Base-by-base conservation (phyloP, 768 basidiomycete genomes). In the Rhizopogon salebrosus region DNA sequence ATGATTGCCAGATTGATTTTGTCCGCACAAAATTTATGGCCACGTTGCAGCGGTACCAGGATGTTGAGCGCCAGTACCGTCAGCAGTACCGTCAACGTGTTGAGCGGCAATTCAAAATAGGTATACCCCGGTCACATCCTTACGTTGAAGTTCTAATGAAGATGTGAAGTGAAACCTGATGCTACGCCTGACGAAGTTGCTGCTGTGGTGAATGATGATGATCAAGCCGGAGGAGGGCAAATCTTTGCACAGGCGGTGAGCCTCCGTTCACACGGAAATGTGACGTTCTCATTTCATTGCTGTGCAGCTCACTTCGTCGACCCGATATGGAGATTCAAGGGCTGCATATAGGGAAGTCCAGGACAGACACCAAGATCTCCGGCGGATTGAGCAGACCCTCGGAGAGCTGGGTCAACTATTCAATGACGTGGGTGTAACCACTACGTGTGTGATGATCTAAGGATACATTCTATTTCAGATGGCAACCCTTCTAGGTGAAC, bases 391-490 rank as follows among this genome's bases (percentile, higher is more conserved):
- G 67, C 76, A 80, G 60, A 97, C 93, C 3, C 71, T 95, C 42
- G 85, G 80, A n/a, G 92, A 95, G 67, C 76, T 98, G 45, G 90
- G 89, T 3, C 89, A 92, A 63, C 70, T 98, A 60, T 93, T 95
- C 72, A 82, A 77, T 56, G 94, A 98, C 62, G 90, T 89, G 54
- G 23, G 78, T 58, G 18, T 26, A 18, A 34, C 48, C 37, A 48
- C 57, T 26, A 34, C 39, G 22, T 48, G 40, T 48, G n/a, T 34
- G 35, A 22, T 41, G 22, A 24, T 46, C 58, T 42, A 26, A 26
- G 4, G 5, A 36, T 43, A 39, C 49, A 26, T n/a, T 45, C 24
- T 51, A 20, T 49, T 40, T 1, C 50, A 92, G 87, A 90, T 94
- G 90, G 82, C 82, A 29, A 75, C 83, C 48, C 67, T 94, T 23